A percentile compares a stretch with the other conserved stretches of the same genome.
Evolutionary conservation across 352 stramenopile genomes (phyloP).

Genomic region (Heterotrichella gracilis): DNA sequence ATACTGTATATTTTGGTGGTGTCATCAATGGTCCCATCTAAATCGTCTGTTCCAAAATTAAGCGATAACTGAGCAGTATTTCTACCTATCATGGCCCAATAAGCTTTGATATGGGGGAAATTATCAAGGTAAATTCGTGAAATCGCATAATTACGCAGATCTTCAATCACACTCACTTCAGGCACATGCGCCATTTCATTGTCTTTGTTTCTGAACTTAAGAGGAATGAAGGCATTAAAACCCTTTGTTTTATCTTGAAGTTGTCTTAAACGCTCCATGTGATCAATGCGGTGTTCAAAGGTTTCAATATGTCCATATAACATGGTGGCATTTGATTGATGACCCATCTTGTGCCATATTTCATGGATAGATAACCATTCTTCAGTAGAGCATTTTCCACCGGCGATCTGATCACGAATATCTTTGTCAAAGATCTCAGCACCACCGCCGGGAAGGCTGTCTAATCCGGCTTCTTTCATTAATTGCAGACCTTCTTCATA

Average conservation of each 20-base stretch:
- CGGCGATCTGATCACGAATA: neutral
- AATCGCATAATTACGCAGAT: neutral
- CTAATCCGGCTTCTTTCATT: neutral
- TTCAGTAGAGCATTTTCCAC: neutral
- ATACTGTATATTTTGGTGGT: neutral
- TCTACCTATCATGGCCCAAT: neutral
- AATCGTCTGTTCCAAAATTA: neutral
- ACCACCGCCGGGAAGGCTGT: neutral
- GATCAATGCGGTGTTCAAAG: neutral
- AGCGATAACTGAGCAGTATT: neutral
- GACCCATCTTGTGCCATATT: neutral
- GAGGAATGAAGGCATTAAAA: neutral
- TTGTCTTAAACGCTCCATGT: neutral
- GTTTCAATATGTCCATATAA: neutral
- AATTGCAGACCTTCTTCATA: neutral
- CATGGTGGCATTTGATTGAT: neutral
- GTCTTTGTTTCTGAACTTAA: neutral
- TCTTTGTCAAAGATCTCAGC: neutral
- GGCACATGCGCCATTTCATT: neutral
- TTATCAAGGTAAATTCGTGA: neutral
- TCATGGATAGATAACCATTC: neutral
- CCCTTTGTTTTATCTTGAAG: neutral
- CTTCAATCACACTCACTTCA: neutral
- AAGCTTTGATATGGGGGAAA: neutral
- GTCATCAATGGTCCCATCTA: neutral